A percentile compares a stretch with the other conserved stretches of the same genome.
phyloP scores from a whole-genome alignment of 1,284 basidiomycete species.

The Xanthoconium separans region DNA sequence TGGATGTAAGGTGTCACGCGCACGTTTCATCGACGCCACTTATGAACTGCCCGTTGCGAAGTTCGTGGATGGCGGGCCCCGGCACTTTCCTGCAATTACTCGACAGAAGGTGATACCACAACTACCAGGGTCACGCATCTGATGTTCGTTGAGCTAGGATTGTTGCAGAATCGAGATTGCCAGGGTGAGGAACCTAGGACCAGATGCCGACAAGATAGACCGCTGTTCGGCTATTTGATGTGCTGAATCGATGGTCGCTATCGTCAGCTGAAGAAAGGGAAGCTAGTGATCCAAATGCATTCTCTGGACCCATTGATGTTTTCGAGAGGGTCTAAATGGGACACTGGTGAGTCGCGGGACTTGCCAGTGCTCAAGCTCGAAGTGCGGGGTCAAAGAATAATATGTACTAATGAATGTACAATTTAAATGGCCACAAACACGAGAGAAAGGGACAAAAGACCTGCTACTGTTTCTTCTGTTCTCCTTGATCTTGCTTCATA shows the following conservation, averaged over 20 bases:
- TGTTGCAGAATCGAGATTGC: no score
- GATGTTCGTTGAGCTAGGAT: no score
- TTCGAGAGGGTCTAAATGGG: background rate
- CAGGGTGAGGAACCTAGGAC: no score
- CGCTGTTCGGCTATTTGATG: background rate
- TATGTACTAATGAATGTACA: conserved; percentile 5
- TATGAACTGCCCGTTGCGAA: no score
- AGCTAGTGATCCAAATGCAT: no score
- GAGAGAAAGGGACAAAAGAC: background rate
- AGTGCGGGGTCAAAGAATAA: background rate
- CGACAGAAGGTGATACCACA: no score
- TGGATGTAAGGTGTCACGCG: no score
- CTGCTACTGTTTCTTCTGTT: conserved; percentile 33
- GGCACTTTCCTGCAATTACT: no score
- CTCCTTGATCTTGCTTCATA: conserved; percentile 47
- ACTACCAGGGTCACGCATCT: no score
- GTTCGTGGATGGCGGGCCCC: no score
- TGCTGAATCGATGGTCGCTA: no score
- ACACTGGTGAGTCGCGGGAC: no score
- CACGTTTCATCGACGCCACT: background rate
- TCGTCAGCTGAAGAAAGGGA: background rate
- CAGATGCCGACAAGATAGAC: background rate
- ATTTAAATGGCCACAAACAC: background rate
- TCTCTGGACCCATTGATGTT: background rate
- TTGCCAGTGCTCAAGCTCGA: background rate